Base-by-base conservation (phyloP, 2,329 filamentous ascomycete species). In the Fusarium sp. region DNA sequence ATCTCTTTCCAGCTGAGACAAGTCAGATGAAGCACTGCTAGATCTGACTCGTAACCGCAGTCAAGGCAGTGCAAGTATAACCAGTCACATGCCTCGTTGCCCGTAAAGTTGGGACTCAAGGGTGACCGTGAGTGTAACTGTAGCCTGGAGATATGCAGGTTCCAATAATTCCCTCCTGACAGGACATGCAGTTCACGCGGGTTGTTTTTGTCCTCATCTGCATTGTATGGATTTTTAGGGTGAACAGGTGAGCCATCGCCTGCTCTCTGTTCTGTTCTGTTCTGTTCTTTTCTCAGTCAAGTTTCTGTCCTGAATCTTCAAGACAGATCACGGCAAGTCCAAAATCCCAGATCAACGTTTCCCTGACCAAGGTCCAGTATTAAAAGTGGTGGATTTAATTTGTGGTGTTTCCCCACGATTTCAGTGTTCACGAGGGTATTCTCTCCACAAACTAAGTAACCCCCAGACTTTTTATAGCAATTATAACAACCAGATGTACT, bases 51-150 rank as follows among this genome's bases (percentile, higher is more conserved):
- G 30, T 27, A 46, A 38, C 27, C 52, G 27, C 49, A 54, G 40
- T 40, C 40, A 49, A 70, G 69, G 69, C 64, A 56, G 44, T 62
- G 64, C 40, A 42, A 44, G 38, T 27, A 57, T 26, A 44, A 27
- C 35, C 61, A 70, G 69, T 70, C 69, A 72, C 69, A 72, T 73
- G 69, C 41, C 33, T 50, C 18, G 6, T 70, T 73, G 35, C 61
- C 54, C 49, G 46, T 72, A 67, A 57, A 64, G 69, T 73, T 46
- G 40, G 30, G 30, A 45, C 27, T 44, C 11, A 55, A 67, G 56
- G 49, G 64, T 69, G 59, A 66, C 53, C 52, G 5, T 46, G n/a
- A 45, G 26, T 45, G 38, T 18, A 17, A 20, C 20, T 50, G 37
- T 56, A 52, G 62, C 49, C 45, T 60, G 54, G 69, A 32, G 70